Percentiles rank a stretch among this genome's conserved stretches.
These are phyloP conservation scores for Aspergillus egyptiacus DNA, from an alignment of 495 filamentous ascomycete species.

Conservation along the genomic window DNA sequence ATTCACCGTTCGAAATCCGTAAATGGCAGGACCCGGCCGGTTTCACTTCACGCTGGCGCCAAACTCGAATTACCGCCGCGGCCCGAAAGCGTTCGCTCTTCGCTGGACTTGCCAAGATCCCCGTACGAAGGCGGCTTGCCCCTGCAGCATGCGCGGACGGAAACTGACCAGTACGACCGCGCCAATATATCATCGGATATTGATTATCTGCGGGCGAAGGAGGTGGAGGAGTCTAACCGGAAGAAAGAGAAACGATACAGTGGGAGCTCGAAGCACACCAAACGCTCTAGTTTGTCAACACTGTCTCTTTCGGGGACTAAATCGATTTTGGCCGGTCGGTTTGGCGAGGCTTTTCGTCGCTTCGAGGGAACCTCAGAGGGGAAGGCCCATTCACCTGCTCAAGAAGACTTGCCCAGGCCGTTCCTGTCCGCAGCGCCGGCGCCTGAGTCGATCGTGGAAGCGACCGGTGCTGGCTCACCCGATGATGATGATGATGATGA, in stretches of 20 bases:
- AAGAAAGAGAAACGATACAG: conserved; percentile 65
- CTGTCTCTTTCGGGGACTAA: conserved; percentile 72
- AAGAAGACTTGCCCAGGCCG: conserved; percentile 36
- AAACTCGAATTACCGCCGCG: conserved; percentile 66
- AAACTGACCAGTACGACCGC: conserved; percentile 35
- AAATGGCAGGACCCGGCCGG: conserved; percentile 57
- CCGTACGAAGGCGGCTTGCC: conserved; percentile 38
- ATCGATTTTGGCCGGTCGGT: conserved; percentile 80
- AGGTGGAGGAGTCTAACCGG: conserved; percentile 59
- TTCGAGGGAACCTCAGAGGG: conserved; percentile 63
- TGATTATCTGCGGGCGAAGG: conserved; percentile 78
- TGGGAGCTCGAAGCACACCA: conserved; percentile 58
- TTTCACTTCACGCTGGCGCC: conserved; percentile 72
- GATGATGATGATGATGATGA: conserved; percentile 59
- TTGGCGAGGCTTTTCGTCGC: conserved; percentile 90
- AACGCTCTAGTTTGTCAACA: conserved; percentile 75
- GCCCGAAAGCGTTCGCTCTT: conserved; percentile 47
- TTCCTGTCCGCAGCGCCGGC: conserved; percentile 58
- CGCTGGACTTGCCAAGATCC: conserved; percentile 31
- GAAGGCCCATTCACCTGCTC: conserved; percentile 49
- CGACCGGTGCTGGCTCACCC: conserved; percentile 53
- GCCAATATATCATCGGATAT: conserved; percentile 76
- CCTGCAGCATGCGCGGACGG: conserved; percentile 32
- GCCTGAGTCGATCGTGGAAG: conserved; percentile 47
- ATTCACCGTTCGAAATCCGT: conserved; percentile 58